Evolutionary conservation across 257 asterid genomes (phyloP), one percentile per base, ranked within the genome.

Genomic region (Nemophila menziesii): DNA sequence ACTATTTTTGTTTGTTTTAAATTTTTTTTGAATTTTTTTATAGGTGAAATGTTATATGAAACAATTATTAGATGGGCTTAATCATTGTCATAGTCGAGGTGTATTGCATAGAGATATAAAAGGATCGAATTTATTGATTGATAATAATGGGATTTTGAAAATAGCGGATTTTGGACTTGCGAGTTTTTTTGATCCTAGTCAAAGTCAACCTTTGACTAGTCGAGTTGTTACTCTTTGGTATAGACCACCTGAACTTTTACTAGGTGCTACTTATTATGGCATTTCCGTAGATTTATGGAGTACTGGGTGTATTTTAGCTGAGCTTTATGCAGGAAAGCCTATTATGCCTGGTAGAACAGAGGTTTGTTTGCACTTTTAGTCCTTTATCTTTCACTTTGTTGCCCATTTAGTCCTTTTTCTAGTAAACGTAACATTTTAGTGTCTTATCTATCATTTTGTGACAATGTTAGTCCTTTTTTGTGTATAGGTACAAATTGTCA

Each of bases 281-380:
- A 68, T 73, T 66, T 86, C 94, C 46, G 97, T 86, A 46, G 97
- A 86, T 73, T 79, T 86, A 55, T 86, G 94, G 97, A 86, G 97
- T 57, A 48, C 93, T 1, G 97, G 97, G 34, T 86, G 97, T 69
- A 86, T 86, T 56, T 79, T 86, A 18, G 93, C 94, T 27, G 97
- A 86, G 66, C 72, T 86, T 64, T 86, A 86, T 55, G 85, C 93
- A 15, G 92, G 97, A 49, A 86, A 86, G 71, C 94, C 97, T 29
- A 82, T 86, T 58, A 86, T 86, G 97, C 94, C 97, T 11, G 97
- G 97, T 43, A 74, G 97, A 63, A 86, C 97, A 14, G 94, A 86
- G 93, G 97, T 86, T 54, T 26, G 12, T n/a, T n/a, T n/a, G n/a
- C n/a, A n/a, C n/a, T n/a, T n/a, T n/a, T n/a, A n/a, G n/a, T n/a